Percentiles rank a stretch among this genome's conserved stretches.
Evolutionary conservation across 805 yeast genomes (phyloP).

Genomic region (Kodamaea neixiangensis): DNA sequence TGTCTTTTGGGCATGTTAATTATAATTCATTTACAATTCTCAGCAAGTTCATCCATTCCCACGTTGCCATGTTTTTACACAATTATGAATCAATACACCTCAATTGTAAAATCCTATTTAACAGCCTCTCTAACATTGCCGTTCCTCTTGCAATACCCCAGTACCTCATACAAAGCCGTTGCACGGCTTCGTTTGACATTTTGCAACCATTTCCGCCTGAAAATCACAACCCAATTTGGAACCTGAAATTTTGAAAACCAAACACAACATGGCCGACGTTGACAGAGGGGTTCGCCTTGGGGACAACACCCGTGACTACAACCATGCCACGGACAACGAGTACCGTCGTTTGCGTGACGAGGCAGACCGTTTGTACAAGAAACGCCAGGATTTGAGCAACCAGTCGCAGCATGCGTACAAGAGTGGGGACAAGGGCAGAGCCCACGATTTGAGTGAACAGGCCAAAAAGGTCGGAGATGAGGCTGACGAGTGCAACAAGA

Average conservation of each 20-base stretch:
- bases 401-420: slow-evolving; percentile 79
- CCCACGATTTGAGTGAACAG: slow-evolving; percentile 69
- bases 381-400: slow-evolving; percentile 54
- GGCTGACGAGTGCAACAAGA: slow-evolving; percentile 69
- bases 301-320: slow-evolving; percentile 53
- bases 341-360: slow-evolving; percentile 62
- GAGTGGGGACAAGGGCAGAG: slow-evolving; percentile 69
- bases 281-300: slow-evolving; percentile 31
- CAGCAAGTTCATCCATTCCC: too few relatives aligned
- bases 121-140: too few relatives aligned
- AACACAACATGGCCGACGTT: slow-evolving; percentile 11
- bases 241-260: neutral
- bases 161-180: too few relatives aligned
- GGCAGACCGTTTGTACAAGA: slow-evolving; percentile 68
- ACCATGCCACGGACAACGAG: slow-evolving; percentile 68
- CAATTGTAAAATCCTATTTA: too few relatives aligned
- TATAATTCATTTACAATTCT: too few relatives aligned
- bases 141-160: too few relatives aligned
- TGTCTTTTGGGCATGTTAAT: neutral
- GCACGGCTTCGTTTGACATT: too few relatives aligned
- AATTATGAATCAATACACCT: too few relatives aligned
- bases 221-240: neutral
- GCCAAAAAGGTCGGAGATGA: slow-evolving; percentile 59
- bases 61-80: too few relatives aligned
- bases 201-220: neutral